These are phyloP conservation scores for Xylariaceae sp. DNA, from an alignment of 2,329 filamentous ascomycete species.

Conservation along the genomic window DNA sequence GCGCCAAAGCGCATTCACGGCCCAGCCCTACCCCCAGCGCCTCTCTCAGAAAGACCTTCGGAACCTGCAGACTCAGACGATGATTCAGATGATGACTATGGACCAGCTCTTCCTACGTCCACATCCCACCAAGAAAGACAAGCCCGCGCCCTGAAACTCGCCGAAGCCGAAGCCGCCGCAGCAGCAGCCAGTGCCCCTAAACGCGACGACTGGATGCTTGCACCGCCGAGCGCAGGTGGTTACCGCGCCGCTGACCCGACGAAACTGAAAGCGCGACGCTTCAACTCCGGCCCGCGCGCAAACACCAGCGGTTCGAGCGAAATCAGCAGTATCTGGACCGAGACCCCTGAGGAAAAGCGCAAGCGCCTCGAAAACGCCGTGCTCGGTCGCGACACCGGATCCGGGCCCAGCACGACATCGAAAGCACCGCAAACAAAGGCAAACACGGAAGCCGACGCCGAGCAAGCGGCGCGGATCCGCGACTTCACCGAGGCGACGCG, in stretches of 20 bases:
- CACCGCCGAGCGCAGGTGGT: conserved; percentile 55
- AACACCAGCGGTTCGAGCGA: conserved; percentile 34
- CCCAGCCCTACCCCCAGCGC: conserved; percentile 40
- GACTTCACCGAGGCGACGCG: conserved; percentile 50
- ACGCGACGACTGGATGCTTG: conserved; percentile 82
- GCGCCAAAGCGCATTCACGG: conserved; percentile 35
- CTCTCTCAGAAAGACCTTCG: conserved; percentile 36
- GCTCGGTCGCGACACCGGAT: conserved; percentile 56
- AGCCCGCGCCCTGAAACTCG: conserved; percentile 29
- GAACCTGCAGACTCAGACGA: conserved; percentile 34
- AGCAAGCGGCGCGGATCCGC: conserved; percentile 43
- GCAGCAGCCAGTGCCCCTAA: conserved; percentile 44
- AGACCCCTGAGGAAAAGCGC: conserved; percentile 84
- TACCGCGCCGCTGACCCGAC: conserved; percentile 70
- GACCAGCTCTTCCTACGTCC: conserved; percentile 52
- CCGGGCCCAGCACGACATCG: conserved; percentile 26
- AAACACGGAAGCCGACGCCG: conserved; percentile 48
- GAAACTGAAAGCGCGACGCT: conserved; percentile 74
- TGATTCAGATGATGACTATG: conserved; percentile 49
- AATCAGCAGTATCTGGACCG: conserved; percentile 76
- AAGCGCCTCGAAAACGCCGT: conserved; percentile 75
- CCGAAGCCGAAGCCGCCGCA: conserved; percentile 24
- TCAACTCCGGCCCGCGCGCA: conserved; percentile 59
- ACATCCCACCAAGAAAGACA: conserved; percentile 28
- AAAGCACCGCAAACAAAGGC: not conserved